Percentiles rank a stretch among this genome's conserved stretches.
Conservation (phyloP, 352 stramenopile genomes). For the Globisporangium spinosum region DNA sequence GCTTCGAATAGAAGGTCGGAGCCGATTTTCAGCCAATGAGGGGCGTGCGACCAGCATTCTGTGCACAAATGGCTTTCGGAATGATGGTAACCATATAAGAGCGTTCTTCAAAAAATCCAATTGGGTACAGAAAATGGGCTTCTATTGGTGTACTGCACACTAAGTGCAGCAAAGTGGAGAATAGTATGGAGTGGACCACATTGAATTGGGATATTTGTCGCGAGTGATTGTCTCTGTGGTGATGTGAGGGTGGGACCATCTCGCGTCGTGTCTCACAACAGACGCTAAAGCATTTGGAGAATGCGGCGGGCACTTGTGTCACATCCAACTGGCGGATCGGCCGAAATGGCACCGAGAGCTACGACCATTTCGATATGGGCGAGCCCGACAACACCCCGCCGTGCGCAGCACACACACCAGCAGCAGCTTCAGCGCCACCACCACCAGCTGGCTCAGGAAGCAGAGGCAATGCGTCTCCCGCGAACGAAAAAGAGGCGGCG, state of each 20-base stretch:
- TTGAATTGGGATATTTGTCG: background rate
- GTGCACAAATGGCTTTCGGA: slow-evolving; percentile 5
- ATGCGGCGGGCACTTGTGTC: background rate
- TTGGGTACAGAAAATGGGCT: slow-evolving; percentile 11
- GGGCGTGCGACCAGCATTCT: slow-evolving; percentile 28
- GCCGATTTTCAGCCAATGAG: slow-evolving; percentile 10
- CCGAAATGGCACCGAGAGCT: slow-evolving; percentile 1
- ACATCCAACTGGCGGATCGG: slow-evolving; percentile 14
- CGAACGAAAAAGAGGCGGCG: background rate
- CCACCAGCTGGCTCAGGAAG: background rate
- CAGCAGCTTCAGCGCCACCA: background rate
- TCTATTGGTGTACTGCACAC: background rate
- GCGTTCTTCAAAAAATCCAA: slow-evolving; percentile 29
- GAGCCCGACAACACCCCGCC: background rate
- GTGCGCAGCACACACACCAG: background rate
- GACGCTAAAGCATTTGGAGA: background rate
- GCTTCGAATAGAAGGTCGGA: background rate
- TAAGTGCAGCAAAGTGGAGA: background rate
- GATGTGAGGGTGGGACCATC: background rate
- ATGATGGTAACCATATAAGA: slow-evolving; percentile 23
- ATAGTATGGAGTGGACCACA: background rate
- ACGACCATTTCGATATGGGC: slow-evolving; percentile 9
- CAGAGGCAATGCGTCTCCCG: background rate
- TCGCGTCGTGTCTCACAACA: background rate
- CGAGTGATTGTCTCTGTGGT: background rate